Evolutionary conservation across 2,329 filamentous ascomycete species (phyloP).

Genomic region (Penicillium glabrum): DNA sequence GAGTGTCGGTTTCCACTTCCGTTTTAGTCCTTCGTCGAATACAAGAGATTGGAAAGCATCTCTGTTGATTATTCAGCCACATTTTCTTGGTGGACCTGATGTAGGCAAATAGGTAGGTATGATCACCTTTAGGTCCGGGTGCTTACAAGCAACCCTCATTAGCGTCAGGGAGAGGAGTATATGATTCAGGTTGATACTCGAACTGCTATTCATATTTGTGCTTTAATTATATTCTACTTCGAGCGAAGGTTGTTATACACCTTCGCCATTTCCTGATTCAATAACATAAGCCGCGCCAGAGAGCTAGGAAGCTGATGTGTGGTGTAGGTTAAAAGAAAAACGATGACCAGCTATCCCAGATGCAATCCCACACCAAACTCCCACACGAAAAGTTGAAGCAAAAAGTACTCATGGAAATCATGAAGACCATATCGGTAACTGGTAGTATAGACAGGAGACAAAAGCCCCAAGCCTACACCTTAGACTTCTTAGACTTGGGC

Average conservation of each 20-base stretch:
- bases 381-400: neutral
- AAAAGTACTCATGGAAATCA: neutral
- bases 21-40: too few species aligned
- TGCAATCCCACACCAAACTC: neutral
- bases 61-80: too few species aligned
- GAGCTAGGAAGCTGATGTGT: neutral
- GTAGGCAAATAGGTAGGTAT: too few species aligned
- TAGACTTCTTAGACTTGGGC: slow-evolving; percentile 29
- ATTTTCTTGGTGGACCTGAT: too few species aligned
- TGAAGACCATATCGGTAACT: neutral
- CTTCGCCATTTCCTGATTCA: neutral
- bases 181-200: too few species aligned
- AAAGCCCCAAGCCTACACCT: slow-evolving; percentile 11
- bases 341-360: neutral
- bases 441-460: neutral
- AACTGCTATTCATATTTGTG: too few species aligned
- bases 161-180: too few species aligned
- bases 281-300: neutral
- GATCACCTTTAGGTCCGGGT: too few species aligned
- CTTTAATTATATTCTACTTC: too few species aligned
- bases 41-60: too few species aligned
- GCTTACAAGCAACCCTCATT: too few species aligned
- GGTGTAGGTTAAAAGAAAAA: neutral
- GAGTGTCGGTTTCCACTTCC: too few species aligned
- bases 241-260: neutral